Percentiles rank a stretch among this genome's conserved stretches.
These are phyloP conservation scores for Hyaloperonospora brassicae DNA, from an alignment of 352 stramenopile species.

Conservation along the genomic window DNA sequence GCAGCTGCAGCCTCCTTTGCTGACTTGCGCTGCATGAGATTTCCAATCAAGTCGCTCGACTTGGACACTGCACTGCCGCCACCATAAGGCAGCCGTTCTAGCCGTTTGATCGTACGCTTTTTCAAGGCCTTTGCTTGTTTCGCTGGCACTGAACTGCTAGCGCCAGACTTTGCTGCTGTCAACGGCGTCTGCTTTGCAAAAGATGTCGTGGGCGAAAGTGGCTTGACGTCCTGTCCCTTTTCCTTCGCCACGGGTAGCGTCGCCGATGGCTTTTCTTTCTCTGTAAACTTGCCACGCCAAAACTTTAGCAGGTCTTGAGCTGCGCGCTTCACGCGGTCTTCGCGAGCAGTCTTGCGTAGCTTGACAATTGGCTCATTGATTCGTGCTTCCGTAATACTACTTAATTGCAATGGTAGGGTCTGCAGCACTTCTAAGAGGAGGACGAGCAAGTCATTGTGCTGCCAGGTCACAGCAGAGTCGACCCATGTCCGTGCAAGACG, in stretches of 20 bases:
- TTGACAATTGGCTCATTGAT: slow-evolving; percentile 87
- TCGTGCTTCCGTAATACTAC: slow-evolving; percentile 78
- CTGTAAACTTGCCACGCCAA: slow-evolving; percentile 79
- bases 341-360: slow-evolving; percentile 65
- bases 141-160: slow-evolving; percentile 8
- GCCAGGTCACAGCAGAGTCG: slow-evolving; percentile 66
- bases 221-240: slow-evolving; percentile 11
- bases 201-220: slow-evolving; percentile 15
- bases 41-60: slow-evolving; percentile 74
- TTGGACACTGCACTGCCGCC: slow-evolving; percentile 51
- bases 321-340: slow-evolving; percentile 70
- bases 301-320: slow-evolving; percentile 82
- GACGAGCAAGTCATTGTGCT: slow-evolving; percentile 73
- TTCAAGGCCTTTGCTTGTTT: slow-evolving; percentile 47
- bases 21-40: slow-evolving; percentile 78
- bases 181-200: slow-evolving; percentile 16
- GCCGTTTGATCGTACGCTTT: slow-evolving; percentile 65
- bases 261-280: slow-evolving; percentile 56
- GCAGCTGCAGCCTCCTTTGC: slow-evolving; percentile 49
- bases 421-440: slow-evolving; percentile 77
- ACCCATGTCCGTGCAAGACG: slow-evolving; percentile 76
- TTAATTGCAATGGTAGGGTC: slow-evolving; percentile 71
- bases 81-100: slow-evolving; percentile 62
- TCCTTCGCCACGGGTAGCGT: slow-evolving; percentile 18
- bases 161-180: slow-evolving; percentile 9